These are phyloP conservation scores for Beauveria asiatica DNA, from an alignment of 2,329 filamentous ascomycete genomes.

Conservation along the genomic window DNA sequence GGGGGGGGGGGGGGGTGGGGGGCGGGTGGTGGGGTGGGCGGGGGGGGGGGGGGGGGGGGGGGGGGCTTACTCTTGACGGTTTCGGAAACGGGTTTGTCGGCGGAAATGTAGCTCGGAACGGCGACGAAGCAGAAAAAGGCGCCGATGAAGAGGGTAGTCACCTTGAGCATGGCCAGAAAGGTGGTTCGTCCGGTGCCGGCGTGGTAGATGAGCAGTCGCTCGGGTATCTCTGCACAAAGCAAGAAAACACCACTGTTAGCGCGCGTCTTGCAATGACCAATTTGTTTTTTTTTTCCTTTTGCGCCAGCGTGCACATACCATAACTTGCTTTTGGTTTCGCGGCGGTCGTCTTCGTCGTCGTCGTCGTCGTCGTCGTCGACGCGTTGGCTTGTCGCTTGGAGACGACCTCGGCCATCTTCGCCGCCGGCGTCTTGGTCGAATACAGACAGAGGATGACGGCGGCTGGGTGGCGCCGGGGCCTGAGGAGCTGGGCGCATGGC, in stretches of 20 bases:
- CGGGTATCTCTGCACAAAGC: conserved; percentile 38
- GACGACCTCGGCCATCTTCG: not conserved
- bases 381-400: conserved; percentile 4
- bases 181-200: conserved; percentile 59
- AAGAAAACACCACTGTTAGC: not conserved
- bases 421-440: not conserved
- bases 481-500: not conserved
- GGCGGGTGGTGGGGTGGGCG: no score
- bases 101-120: conserved; percentile 48
- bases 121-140: conserved; percentile 57
- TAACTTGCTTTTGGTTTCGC: not conserved
- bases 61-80: conserved; percentile 29
- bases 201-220: conserved; percentile 64
- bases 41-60: not conserved
- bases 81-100: conserved; percentile 28
- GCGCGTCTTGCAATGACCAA: not conserved
- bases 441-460: not conserved
- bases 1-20: no score
- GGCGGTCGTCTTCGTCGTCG: no score
- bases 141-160: conserved; percentile 62
- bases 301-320: not conserved
- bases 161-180: conserved; percentile 61
- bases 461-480: not conserved
- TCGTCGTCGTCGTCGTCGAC: not conserved
- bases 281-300: no score